These are phyloP conservation scores for Lasiosphaeris hirsuta DNA, from an alignment of 495 filamentous ascomycete species.

Conservation along the genomic window DNA sequence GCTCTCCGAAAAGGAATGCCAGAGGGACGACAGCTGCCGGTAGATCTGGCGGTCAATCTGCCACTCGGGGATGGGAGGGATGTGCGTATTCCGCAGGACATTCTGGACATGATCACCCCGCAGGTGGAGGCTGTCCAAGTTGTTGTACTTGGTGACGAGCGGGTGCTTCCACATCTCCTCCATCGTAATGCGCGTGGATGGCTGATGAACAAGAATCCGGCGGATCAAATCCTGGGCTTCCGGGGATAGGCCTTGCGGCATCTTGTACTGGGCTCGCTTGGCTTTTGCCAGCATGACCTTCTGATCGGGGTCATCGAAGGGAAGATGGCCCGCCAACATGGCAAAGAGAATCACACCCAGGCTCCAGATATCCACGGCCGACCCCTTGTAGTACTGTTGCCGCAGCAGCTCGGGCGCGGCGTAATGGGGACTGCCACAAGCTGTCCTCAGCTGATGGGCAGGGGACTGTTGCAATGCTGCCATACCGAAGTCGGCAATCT, in stretches of 20 bases:
- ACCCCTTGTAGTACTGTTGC: slow-evolving; percentile 69
- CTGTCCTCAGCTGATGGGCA: slow-evolving; percentile 71
- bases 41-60: slow-evolving; percentile 77
- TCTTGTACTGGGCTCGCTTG: slow-evolving; percentile 64
- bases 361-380: slow-evolving; percentile 89
- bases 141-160: slow-evolving; percentile 74
- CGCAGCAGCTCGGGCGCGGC: slow-evolving; percentile 87
- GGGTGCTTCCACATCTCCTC: slow-evolving; percentile 79
- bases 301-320: slow-evolving; percentile 66
- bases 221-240: slow-evolving; percentile 78
- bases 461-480: slow-evolving; percentile 80
- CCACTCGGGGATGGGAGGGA: slow-evolving; percentile 33
- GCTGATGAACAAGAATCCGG: slow-evolving; percentile 69
- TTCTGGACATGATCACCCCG: slow-evolving; percentile 20
- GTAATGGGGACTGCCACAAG: slow-evolving; percentile 95
- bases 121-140: slow-evolving; percentile 52
- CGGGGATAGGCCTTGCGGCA: slow-evolving; percentile 61
- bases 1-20: slow-evolving; percentile 76
- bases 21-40: slow-evolving; percentile 79
- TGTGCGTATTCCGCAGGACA: slow-evolving; percentile 24
- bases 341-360: slow-evolving; percentile 88
- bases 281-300: slow-evolving; percentile 65
- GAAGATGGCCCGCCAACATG: slow-evolving; percentile 71
- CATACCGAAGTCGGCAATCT: slow-evolving; percentile 97
- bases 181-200: slow-evolving; percentile 71